These are phyloP conservation scores for Pseudozyma thailandica DNA, from an alignment of 1,284 basidiomycete species.

Conservation along the genomic window DNA sequence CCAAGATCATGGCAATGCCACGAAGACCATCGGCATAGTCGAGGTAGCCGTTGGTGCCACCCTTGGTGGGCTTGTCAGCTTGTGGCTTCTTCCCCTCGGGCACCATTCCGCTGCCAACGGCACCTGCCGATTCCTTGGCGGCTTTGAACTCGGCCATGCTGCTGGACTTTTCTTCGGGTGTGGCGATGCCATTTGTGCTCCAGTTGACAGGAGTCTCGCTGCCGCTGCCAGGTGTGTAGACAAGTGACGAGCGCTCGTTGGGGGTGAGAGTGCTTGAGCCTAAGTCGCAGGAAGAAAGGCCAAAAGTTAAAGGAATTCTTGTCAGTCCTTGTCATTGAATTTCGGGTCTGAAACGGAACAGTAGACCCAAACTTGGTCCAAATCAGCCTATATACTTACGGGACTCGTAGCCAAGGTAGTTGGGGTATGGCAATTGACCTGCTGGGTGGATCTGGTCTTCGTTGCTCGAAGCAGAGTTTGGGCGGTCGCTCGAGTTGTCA, in stretches of 20 bases:
- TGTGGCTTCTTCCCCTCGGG: constrained; percentile 26
- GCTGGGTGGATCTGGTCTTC: constrained; percentile 25
- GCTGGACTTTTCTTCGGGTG: constrained; percentile 21
- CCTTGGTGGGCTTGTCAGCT: constrained; percentile 36
- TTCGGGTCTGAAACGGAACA: background rate
- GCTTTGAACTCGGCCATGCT: constrained; percentile 35
- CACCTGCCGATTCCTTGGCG: constrained; percentile 42
- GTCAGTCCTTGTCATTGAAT: background rate
- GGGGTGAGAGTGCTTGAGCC: constrained; percentile 33
- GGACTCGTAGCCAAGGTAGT: constrained; percentile 20
- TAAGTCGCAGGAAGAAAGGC: background rate
- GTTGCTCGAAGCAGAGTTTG: constrained; percentile 23
- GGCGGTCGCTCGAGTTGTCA: constrained; percentile 35
- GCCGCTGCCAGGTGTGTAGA: constrained; percentile 20
- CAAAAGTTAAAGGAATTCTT: background rate
- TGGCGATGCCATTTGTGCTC: constrained; percentile 10
- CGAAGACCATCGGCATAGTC: constrained; percentile 69
- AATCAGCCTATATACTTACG: constrained; percentile 23
- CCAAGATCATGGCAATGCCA: constrained; percentile 68
- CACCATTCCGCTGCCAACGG: constrained; percentile 26
- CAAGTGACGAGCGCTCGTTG: constrained; percentile 11
- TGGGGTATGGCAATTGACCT: constrained; percentile 25
- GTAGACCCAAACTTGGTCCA: no score
- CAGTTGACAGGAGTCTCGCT: constrained; percentile 17
- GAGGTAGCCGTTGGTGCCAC: constrained; percentile 47